Conservation (phyloP, 2,329 filamentous ascomycete genomes). For the Aspergillus melleus region DNA sequence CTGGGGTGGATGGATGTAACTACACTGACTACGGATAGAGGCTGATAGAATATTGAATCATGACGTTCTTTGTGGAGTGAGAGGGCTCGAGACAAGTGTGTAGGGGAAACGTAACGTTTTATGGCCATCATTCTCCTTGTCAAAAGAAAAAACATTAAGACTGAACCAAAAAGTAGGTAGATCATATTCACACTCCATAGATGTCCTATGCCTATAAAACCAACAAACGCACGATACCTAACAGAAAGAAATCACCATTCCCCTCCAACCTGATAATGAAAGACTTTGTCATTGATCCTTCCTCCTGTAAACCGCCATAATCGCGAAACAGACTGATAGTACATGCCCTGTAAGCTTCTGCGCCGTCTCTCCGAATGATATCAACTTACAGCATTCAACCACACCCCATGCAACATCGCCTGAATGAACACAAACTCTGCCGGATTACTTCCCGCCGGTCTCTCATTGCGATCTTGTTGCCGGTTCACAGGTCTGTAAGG, state of each 20-base stretch:
- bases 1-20: not conserved
- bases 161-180: no score
- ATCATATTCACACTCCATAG: no score
- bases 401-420: slow-evolving; percentile 53
- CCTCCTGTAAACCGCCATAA: slow-evolving; percentile 55
- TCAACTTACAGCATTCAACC: slow-evolving; percentile 39
- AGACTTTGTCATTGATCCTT: slow-evolving; percentile 49
- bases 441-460: slow-evolving; percentile 47
- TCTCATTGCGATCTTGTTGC: slow-evolving; percentile 41
- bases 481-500: slow-evolving; percentile 49
- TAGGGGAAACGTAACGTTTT: no score
- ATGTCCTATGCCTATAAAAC: no score
- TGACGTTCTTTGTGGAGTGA: no score
- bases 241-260: slow-evolving; percentile 43
- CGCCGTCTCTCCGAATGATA: not conserved
- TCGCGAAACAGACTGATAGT: slow-evolving; percentile 38
- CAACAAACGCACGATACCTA: no score
- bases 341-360: slow-evolving; percentile 10
- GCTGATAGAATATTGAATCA: no score
- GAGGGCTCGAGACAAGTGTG: no score
- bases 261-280: slow-evolving; percentile 56
- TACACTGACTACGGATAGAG: not conserved
- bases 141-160: no score
- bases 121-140: no score
- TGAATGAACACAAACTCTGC: slow-evolving; percentile 50